phyloP scores from a whole-genome alignment of 2,329 filamentous ascomycete genomes.

The Fusarium lateritium region DNA sequence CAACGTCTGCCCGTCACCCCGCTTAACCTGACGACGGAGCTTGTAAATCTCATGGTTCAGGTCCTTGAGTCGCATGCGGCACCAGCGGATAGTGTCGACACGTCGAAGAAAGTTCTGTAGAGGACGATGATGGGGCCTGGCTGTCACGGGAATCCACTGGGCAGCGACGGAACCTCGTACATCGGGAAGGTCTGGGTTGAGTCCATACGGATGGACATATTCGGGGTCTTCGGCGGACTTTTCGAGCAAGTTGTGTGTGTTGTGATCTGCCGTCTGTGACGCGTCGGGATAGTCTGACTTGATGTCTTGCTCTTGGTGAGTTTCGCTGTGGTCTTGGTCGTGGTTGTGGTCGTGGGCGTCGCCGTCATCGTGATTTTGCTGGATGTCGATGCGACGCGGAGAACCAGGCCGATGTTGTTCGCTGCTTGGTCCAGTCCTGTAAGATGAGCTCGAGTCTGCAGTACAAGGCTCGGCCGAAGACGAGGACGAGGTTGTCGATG shows the following conservation, averaged over 20 bases:
- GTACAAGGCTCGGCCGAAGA: constrained; percentile 31
- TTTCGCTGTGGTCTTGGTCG: background rate
- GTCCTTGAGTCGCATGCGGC: constrained; percentile 67
- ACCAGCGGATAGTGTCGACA: constrained; percentile 95
- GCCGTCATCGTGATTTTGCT: constrained; percentile 5
- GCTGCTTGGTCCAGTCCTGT: constrained; percentile 26
- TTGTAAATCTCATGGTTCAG: constrained; percentile 66
- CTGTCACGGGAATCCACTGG: constrained; percentile 80
- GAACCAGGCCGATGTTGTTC: constrained; percentile 13
- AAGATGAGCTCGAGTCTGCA: constrained; percentile 30
- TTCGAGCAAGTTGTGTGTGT: constrained; percentile 31
- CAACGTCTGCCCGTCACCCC: constrained; percentile 77
- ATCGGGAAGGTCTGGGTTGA: constrained; percentile 55
- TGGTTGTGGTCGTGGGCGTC: background rate
- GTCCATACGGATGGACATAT: constrained; percentile 57
- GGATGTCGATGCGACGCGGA: constrained; percentile 17
- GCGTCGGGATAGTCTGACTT: constrained; percentile 35
- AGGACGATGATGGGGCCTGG: constrained; percentile 80
- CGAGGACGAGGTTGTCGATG: constrained; percentile 13
- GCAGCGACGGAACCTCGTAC: constrained; percentile 71
- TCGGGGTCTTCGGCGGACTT: constrained; percentile 50
- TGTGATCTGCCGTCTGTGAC: constrained; percentile 12
- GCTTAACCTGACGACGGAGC: constrained; percentile 80
- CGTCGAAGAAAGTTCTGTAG: constrained; percentile 84
- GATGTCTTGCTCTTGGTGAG: constrained; percentile 14